These are phyloP conservation scores for Eucommia ulmoides DNA, from an alignment of 257 asterid species.

Conservation along the genomic window DNA sequence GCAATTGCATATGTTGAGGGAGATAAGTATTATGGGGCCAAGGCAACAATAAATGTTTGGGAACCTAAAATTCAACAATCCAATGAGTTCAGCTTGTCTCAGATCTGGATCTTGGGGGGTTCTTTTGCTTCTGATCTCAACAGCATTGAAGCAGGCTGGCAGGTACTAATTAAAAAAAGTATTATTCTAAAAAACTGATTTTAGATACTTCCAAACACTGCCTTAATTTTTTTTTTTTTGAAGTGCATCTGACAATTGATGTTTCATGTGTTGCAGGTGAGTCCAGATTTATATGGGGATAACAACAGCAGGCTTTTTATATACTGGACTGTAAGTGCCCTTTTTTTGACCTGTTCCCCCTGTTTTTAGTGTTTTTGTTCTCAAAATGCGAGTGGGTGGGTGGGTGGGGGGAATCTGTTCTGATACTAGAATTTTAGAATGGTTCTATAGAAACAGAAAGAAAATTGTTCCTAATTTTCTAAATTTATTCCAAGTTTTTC, in stretches of 20 bases:
- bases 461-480: no score
- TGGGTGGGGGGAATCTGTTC: no score
- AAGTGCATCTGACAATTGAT: constrained; percentile 4
- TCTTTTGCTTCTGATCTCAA: constrained; percentile 65
- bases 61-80: constrained; percentile 66
- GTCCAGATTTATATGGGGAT: constrained; percentile 84
- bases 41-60: constrained; percentile 84
- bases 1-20: constrained; percentile 81
- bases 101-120: constrained; percentile 83
- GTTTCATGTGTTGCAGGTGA: constrained; percentile 41
- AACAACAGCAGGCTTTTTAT: constrained; percentile 75
- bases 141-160: constrained; percentile 94
- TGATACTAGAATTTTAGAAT: no score
- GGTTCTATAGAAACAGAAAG: no score
- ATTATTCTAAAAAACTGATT: no score
- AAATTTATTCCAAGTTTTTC: no score
- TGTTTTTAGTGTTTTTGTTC: no score
- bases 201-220: no score
- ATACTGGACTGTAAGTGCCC: constrained; percentile 97
- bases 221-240: no score
- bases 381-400: no score
- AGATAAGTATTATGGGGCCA: constrained; percentile 70
- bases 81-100: constrained; percentile 80
- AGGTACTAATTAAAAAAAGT: no score
- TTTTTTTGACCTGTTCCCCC: no score